Conservation (phyloP, 2,329 filamentous ascomycete genomes). For the Claviceps humidiphila region DNA sequence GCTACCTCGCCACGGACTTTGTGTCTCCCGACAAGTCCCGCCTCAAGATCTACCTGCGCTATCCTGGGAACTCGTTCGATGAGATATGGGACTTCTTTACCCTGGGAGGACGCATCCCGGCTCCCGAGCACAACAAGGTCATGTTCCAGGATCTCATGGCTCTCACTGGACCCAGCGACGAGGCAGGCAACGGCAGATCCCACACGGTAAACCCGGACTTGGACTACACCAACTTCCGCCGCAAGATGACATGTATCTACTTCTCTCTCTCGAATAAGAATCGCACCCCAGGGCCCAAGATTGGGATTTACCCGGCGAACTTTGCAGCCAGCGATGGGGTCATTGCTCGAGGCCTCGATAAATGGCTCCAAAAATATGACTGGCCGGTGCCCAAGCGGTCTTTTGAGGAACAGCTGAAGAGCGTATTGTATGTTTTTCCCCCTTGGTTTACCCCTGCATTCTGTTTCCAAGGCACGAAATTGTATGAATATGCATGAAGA, state of each 20-base stretch:
- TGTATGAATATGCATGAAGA: neutral
- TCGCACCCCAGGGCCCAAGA: neutral
- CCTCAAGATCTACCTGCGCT: conserved; percentile 1
- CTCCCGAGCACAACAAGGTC: neutral
- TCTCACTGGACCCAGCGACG: neutral
- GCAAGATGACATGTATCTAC: neutral
- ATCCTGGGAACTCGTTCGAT: neutral
- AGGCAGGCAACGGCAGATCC: neutral
- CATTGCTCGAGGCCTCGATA: neutral
- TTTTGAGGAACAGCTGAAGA: neutral
- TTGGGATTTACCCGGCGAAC: neutral
- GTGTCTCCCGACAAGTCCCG: neutral
- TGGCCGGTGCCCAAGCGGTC: neutral
- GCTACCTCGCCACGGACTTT: neutral
- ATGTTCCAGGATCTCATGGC: neutral
- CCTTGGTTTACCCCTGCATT: neutral
- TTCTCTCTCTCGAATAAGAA: neutral
- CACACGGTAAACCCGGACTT: neutral
- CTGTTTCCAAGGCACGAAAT: neutral
- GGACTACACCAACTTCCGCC: neutral
- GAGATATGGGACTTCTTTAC: neutral
- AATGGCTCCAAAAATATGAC: neutral
- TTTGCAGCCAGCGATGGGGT: neutral
- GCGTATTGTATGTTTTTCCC: neutral
- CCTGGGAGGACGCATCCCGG: neutral